These are phyloP conservation scores for Rhizophora apiculata DNA, from an alignment of 345 rosid genomes.

Conservation along the genomic window DNA sequence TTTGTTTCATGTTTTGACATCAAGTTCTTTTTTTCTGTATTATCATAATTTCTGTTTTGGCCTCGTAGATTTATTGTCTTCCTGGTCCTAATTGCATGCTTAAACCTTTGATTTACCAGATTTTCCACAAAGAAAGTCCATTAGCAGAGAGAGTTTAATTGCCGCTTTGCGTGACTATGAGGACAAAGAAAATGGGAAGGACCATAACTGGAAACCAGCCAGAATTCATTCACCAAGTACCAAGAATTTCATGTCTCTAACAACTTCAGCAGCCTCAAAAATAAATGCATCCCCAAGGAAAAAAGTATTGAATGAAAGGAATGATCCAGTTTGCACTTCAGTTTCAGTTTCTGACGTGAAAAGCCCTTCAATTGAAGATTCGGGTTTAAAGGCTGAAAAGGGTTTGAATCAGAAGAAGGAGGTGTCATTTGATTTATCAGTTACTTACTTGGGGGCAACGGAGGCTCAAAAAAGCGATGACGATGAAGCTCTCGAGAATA, in stretches of 20 bases:
- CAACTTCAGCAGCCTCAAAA: constrained; percentile 83
- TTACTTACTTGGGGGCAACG: constrained; percentile 31
- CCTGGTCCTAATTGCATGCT: not conserved
- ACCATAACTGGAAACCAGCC: constrained; percentile 29
- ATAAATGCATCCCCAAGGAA: constrained; percentile 66
- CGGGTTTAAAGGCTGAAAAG: constrained; percentile 22
- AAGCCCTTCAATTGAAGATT: constrained; percentile 36
- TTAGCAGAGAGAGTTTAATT: constrained; percentile 37
- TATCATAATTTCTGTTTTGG: not conserved
- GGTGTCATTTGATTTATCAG: constrained; percentile 36
- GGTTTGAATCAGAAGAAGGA: constrained; percentile 27
- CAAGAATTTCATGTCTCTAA: constrained; percentile 86
- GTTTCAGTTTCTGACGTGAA: constrained; percentile 38
- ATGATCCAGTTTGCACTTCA: constrained; percentile 48
- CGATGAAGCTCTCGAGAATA: constrained; percentile 9
- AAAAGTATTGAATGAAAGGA: constrained; percentile 60
- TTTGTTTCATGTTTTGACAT: not conserved
- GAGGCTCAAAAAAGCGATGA: constrained; percentile 16
- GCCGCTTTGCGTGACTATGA: constrained; percentile 35
- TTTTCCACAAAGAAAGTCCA: constrained; percentile 41
- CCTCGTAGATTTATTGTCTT: not conserved
- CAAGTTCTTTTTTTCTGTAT: not conserved
- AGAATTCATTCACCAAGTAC: constrained; percentile 40
- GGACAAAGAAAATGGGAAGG: constrained; percentile 66
- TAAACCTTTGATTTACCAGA: constrained; percentile 23